These are phyloP conservation scores for Areca catechu DNA, from an alignment of 176 grass and related monocot species.

Conservation along the genomic window DNA sequence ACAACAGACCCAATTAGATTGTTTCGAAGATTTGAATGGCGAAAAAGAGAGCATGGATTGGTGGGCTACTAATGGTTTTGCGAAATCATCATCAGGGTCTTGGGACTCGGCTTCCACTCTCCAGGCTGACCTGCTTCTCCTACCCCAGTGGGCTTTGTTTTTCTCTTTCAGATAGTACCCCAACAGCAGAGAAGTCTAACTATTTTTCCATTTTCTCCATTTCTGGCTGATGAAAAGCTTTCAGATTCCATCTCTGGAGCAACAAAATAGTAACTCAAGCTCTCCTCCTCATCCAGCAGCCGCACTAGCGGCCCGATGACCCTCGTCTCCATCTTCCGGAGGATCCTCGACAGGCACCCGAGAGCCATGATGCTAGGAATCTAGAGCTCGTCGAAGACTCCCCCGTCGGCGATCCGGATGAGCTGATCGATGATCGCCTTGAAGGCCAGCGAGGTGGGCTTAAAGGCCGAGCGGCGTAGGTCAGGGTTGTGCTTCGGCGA, in stretches of 20 bases:
- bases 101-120: neutral
- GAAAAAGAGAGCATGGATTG: conserved; percentile 4
- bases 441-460: neutral
- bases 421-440: conserved; percentile 12
- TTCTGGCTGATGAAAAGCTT: conserved; percentile 21
- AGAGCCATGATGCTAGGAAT: conserved; percentile 2
- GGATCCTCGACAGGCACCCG: conserved; percentile 1
- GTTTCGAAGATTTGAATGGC: neutral
- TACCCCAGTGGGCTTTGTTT: conserved; percentile 7
- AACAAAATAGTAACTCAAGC: neutral
- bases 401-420: neutral
- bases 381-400: neutral
- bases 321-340: neutral
- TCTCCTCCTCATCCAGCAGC: conserved; percentile 14
- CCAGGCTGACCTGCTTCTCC: neutral
- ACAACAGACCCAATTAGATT: neutral
- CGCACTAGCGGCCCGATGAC: neutral
- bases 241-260: conserved; percentile 31
- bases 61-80: neutral
- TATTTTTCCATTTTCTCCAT: neutral
- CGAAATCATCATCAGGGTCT: neutral
- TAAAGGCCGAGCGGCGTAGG: conserved; percentile 1
- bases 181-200: neutral
- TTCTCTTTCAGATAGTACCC: neutral
- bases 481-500: neutral